phyloP scores from a whole-genome alignment of 75 land plant species.

The Chamaecyparis obtusa region DNA sequence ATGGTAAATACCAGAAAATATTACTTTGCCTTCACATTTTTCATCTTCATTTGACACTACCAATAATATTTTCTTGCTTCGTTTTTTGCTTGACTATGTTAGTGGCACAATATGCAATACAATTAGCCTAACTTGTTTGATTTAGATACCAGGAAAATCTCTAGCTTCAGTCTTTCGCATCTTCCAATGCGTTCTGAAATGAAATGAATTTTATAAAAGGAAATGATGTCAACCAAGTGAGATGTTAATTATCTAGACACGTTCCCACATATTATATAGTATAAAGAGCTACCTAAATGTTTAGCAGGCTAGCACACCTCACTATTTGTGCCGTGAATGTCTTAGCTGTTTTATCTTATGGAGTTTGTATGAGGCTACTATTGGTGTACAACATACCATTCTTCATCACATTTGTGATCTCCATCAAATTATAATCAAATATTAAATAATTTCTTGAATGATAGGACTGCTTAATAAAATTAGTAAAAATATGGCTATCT shows the following conservation, averaged over 20 bases:
- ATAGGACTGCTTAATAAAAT: background rate
- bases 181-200: background rate
- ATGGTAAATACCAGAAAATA: no score
- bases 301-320: background rate
- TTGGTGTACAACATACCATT: background rate
- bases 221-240: background rate
- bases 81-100: no score
- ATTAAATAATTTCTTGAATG: background rate
- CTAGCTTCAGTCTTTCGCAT: background rate
- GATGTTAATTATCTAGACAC: background rate
- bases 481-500: background rate
- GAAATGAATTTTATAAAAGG: background rate
- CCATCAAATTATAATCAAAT: background rate
- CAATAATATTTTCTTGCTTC: no score
- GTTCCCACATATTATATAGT: background rate
- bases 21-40: no score
- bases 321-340: background rate
- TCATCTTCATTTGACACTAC: no score
- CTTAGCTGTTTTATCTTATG: background rate
- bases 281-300: background rate
- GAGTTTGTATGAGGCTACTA: background rate
- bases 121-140: background rate
- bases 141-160: background rate
- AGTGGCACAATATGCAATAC: background rate
- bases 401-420: background rate